A percentile compares a stretch with the other conserved stretches of the same genome.
Evolutionary conservation across 257 asterid species (phyloP).

Genomic region (Ilex aquifolium): DNA sequence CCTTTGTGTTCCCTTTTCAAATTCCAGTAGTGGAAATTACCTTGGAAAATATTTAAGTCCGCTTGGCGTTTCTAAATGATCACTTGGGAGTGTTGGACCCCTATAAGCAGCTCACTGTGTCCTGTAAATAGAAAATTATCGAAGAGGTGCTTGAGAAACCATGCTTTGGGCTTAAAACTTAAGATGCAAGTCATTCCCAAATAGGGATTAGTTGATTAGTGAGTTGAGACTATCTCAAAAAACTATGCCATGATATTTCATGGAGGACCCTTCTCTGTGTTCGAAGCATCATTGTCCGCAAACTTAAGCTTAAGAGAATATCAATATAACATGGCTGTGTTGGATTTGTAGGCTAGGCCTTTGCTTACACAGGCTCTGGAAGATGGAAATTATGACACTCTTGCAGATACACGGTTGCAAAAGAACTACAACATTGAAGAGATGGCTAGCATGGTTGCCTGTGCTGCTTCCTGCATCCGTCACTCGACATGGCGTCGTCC

Average conservation of each 20-base stretch:
- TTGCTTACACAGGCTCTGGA: slow-evolving; percentile 12
- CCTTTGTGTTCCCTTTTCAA: neutral
- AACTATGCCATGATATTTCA: too few species aligned
- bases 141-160: too few species aligned
- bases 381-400: slow-evolving; percentile 9
- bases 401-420: slow-evolving; percentile 13
- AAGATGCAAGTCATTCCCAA: too few species aligned
- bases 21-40: neutral
- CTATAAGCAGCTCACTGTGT: too few species aligned
- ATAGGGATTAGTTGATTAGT: too few species aligned
- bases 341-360: slow-evolving; percentile 17
- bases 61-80: too few species aligned
- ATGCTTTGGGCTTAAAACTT: neutral
- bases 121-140: too few species aligned
- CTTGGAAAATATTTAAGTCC: too few species aligned
- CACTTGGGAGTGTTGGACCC: too few species aligned
- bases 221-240: too few species aligned
- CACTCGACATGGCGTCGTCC: slow-evolving; percentile 15
- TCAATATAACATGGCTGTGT: neutral
- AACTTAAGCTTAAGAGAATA: neutral
- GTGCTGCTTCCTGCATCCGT: slow-evolving; percentile 27
- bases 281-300: too few species aligned
- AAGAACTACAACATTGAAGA: slow-evolving; percentile 12
- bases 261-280: too few species aligned
- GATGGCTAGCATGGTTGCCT: slow-evolving; percentile 20